These are phyloP conservation scores for Raphidocelis subcapitata DNA, from an alignment of 139 green algal species.

Conservation along the genomic window DNA sequence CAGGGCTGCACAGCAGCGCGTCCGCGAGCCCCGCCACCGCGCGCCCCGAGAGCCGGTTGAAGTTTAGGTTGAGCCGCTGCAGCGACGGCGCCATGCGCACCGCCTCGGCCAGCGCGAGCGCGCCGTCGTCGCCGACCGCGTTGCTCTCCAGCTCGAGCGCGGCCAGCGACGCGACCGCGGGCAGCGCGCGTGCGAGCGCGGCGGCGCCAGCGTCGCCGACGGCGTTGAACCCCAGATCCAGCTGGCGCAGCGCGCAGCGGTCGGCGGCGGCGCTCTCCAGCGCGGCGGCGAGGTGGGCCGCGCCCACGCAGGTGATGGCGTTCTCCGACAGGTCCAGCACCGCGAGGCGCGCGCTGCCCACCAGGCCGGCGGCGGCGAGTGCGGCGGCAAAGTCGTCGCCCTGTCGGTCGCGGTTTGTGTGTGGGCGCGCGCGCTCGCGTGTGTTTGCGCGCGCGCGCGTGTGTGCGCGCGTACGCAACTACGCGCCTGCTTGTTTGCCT, in stretches of 20 bases:
- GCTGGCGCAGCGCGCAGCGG: conserved; percentile 38
- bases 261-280: conserved; percentile 45
- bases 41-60: conserved; percentile 38
- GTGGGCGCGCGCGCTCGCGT: not conserved
- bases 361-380: conserved; percentile 20
- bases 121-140: conserved; percentile 44
- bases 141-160: conserved; percentile 59
- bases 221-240: conserved; percentile 55
- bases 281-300: conserved; percentile 28
- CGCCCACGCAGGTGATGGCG: conserved; percentile 29
- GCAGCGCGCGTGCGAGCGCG: conserved; percentile 43
- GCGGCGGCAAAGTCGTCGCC: conserved; percentile 35
- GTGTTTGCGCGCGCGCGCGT: not conserved
- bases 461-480: not conserved
- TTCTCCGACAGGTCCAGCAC: conserved; percentile 39
- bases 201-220: conserved; percentile 43
- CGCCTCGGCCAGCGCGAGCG: conserved; percentile 34
- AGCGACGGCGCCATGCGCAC: conserved; percentile 42
- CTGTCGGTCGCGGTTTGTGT: conserved; percentile 19
- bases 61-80: conserved; percentile 49
- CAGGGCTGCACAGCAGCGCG: conserved; percentile 37
- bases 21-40: conserved; percentile 40
- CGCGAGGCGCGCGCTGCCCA: conserved; percentile 22
- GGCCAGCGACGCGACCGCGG: conserved; percentile 30
- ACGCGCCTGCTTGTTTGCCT: not conserved